Evolutionary conservation across 768 basidiomycete genomes (phyloP).

Genomic region (Boletellus ananiceps): DNA sequence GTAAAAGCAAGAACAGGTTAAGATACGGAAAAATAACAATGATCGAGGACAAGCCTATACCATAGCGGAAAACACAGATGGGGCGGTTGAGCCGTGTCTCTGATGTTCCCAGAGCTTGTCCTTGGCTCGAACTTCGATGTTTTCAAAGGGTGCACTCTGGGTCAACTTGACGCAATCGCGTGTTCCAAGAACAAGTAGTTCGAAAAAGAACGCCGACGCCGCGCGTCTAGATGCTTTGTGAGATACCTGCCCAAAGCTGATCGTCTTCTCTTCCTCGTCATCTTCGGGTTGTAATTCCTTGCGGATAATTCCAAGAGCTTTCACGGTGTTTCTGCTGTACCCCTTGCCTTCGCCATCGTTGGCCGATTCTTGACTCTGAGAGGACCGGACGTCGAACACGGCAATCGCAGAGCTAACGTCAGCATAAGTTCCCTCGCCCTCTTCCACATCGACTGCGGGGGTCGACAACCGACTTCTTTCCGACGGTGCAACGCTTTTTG

Average conservation of each 20-base stretch:
- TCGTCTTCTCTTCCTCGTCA: conserved; percentile 48
- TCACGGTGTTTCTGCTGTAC: conserved; percentile 86
- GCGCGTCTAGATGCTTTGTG: conserved; percentile 88
- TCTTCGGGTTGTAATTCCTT: conserved; percentile 60
- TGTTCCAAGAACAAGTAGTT: conserved; percentile 89
- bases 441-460: conserved; percentile 57
- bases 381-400: conserved; percentile 68
- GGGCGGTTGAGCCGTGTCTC: conserved; percentile 38
- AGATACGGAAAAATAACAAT: conserved; percentile 2
- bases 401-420: conserved; percentile 74
- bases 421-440: conserved; percentile 62
- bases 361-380: conserved; percentile 43
- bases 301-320: conserved; percentile 73
- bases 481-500: conserved; percentile 49
- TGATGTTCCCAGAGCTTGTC: conserved; percentile 81
- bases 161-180: conserved; percentile 83
- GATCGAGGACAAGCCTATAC: conserved; percentile 15
- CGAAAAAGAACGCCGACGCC: conserved; percentile 96
- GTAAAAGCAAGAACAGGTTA: conserved; percentile 14
- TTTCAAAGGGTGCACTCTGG: conserved; percentile 73
- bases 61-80: conserved; percentile 45
- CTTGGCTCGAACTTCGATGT: conserved; percentile 81
- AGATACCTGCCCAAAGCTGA: conserved; percentile 78
- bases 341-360: conserved; percentile 58
- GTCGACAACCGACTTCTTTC: conserved; percentile 64